Evolutionary conservation across 768 basidiomycete genomes (phyloP), one percentile per base, ranked within the genome.

Genomic region (Collybia sp.): DNA sequence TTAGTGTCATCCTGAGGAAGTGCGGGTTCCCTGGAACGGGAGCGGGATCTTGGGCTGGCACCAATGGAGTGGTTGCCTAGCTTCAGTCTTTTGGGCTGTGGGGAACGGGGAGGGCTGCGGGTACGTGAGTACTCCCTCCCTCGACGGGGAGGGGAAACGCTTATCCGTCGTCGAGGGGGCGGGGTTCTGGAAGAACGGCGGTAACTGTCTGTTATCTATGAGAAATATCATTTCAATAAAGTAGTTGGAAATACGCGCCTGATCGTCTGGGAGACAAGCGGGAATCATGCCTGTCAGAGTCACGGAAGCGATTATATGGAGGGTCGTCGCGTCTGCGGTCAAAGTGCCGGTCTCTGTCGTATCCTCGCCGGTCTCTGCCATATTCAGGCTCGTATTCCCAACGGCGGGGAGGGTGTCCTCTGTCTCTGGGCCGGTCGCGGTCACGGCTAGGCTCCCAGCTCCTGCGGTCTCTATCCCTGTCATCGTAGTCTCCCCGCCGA

Each of bases 41-140:
- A 31, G 55, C 43, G 25, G 25, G 25, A 30, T 33, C 30, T 34
- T 44, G 65, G 49, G 41, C 58, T 60, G 17, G 46, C 45, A 31
- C 46, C 47, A 25, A 60, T 57, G 30, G 64, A 59, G 47, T 63
- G 61, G 35, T 63, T 62, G 12, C 61, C 64, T 13, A 62, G 44
- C 44, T 57, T 58, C 40, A 63, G 46, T 10, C 52, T 45, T 48
- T 51, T 56, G 6, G 48, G 47, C 8, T 51, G 51, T 25, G 59
- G 50, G 17, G 61, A 56, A 25, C 46, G 59, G 42, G 42, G 46
- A 37, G 58, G 56, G 45, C 61, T 62, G n/a, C 58, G 55, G 31
- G 54, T 50, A 12, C 60, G 58, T 20, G 62, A 45, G 13, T 53
- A 55, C 9, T 44, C 41, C 36, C 57, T 52, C 31, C 48, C 45